Evolutionary conservation across 345 rosid species (phyloP), one percentile per base, ranked within the genome.

Genomic region (Excoecaria agallocha): DNA sequence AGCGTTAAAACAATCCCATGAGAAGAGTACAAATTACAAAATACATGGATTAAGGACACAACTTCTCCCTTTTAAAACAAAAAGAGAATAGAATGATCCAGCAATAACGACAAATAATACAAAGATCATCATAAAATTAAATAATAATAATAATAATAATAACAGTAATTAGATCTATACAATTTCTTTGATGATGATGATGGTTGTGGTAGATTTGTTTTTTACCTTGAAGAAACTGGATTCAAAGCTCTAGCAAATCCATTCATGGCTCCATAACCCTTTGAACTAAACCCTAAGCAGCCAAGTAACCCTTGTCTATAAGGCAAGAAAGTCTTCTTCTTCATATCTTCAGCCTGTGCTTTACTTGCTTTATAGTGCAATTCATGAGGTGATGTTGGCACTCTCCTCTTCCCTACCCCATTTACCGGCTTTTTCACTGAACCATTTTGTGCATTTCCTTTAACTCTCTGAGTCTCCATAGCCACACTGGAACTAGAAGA

Each of bases 321-420:
- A 38, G 99, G 99, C 83, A 95, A 86, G 73, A 84, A 93, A 0
- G 99, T 95, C 84, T 85, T 93, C 90, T 90, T 95, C 88, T 88
- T 95, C 98, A 95, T 81, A 85, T 93, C 99, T 80, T 93, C 98
- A 15, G 97, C 94, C 46, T 95, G 99, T 37, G 98, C 98, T 85
- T 94, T 87, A 64, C 89, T 90, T 9, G 91, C 84, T 8, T 93
- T 93, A 85, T 95, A 95, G 84, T 93, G 99, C 56, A 95, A 37
- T 85, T 95, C 99, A 57, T 93, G 99, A 1, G 98, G 89, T 38
- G 99, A 95, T 12, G 86, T 84, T 8, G 95, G 93, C 24, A 82
- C 75, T 66, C 97, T 79, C 85, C 91, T 85, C 73, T 91, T 95
- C 48, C 89, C 87, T 1, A 86, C 77, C 15, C 84, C 88, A 55